These are phyloP conservation scores for Cryphonectria carpinicola DNA, from an alignment of 2,329 filamentous ascomycete genomes.

Conservation along the genomic window DNA sequence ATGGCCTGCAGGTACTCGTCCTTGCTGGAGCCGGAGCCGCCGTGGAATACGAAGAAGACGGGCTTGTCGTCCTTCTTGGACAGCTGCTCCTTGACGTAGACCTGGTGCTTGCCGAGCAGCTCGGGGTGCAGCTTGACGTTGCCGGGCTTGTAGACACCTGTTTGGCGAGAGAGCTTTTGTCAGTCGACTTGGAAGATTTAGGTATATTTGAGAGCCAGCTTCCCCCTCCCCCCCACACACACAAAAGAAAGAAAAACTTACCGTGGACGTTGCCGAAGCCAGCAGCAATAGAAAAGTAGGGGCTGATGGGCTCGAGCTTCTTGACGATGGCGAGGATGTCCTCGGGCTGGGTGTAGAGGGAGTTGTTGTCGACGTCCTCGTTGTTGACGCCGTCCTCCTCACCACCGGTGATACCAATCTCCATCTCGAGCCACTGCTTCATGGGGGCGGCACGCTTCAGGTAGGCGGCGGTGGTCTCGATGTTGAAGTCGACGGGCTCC, in stretches of 20 bases:
- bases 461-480: conserved; percentile 89
- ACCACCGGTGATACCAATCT: conserved; percentile 91
- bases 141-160: conserved; percentile 88
- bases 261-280: conserved; percentile 96
- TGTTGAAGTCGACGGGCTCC: conserved; percentile 88
- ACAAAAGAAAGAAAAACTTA: conserved; percentile 1
- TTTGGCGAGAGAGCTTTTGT: not conserved
- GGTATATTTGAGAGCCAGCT: too few species aligned
- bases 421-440: conserved; percentile 99
- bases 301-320: conserved; percentile 80
- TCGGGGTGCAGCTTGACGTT: conserved; percentile 97
- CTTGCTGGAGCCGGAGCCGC: conserved; percentile 89
- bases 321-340: conserved; percentile 93
- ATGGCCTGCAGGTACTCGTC: conserved; percentile 90
- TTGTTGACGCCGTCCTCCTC: conserved; percentile 99
- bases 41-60: conserved; percentile 99
- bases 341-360: conserved; percentile 96
- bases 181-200: not conserved
- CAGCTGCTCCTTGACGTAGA: conserved; percentile 82
- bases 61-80: conserved; percentile 78
- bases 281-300: conserved; percentile 97
- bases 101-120: conserved; percentile 96
- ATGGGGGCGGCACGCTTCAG: conserved; percentile 91
- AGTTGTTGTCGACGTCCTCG: conserved; percentile 94
- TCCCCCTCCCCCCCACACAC: too few species aligned